Base-by-base conservation (phyloP, 202 grass and related monocot genomes). In the Dendrocalamus latiflorus region DNA sequence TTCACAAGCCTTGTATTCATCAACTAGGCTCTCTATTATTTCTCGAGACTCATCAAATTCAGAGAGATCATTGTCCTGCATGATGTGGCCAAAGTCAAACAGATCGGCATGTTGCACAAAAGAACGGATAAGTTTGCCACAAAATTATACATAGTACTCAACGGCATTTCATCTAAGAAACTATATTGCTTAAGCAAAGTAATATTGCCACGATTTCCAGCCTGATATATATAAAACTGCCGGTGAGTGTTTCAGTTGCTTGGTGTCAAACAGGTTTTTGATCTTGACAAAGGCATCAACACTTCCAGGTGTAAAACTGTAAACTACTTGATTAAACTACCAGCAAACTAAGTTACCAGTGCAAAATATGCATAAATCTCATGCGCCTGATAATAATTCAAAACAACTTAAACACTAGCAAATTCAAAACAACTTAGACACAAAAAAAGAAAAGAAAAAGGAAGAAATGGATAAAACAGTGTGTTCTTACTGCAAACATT, bases 1-100 rank as follows among this genome's bases (percentile, higher is more conserved):
- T 56, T 99, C 96, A 1, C 93, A 96, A 33, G 96, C 96, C 83
- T 99, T 99, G 87, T 99, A 99, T 47, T 99, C 96, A 72, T 96
- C 93, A 72, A 99, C 96, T 22, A 99, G 83, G 59, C 93, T 95
- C 86, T 95, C 96, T 86, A 99, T 93, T 79, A 99, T 90, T 80
- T 99, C 96, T 85, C 91, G 89, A 72, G 96, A 99, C 79, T 99
- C 96, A 43, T 99, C 96, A 28, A 95, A 99, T 83, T 99, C 96
- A 54, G 91, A 87, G 47, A 98, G 87, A 90, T 98, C 96, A 89
- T 98, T 98, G 67, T 98, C 95, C 93, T 98, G 80, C 38, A 62
- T 51, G 30, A 33, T 33, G 33, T 33, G 33, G 33, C 4, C 33
- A 33, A 33, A 33, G 33, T 33, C 33, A 33, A 33, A 33, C 33